These are phyloP conservation scores for Crataegus laevigata DNA, from an alignment of 306 rosid species.

Conservation along the genomic window DNA sequence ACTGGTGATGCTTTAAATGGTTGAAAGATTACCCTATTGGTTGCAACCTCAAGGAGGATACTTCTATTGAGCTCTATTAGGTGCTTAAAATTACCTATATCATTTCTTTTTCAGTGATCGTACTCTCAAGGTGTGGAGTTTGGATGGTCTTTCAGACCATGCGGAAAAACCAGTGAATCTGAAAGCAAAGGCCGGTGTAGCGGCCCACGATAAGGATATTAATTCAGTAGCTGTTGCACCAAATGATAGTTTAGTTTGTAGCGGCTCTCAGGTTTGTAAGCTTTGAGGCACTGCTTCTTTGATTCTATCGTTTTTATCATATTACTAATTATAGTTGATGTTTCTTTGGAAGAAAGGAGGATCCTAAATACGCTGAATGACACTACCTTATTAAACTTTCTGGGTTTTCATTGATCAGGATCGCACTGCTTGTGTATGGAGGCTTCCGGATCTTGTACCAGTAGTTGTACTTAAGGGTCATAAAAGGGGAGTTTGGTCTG, in stretches of 20 bases:
- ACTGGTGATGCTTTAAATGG: background rate
- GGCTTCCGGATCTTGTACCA: slow-evolving; percentile 79
- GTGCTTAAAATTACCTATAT: slow-evolving; percentile 10
- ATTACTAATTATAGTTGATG: background rate
- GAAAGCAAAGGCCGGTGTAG: slow-evolving; percentile 85
- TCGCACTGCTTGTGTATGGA: slow-evolving; percentile 94
- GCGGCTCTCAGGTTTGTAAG: slow-evolving; percentile 90
- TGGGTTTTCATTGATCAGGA: slow-evolving; percentile 41
- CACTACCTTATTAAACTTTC: background rate
- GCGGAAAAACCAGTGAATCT: slow-evolving; percentile 39
- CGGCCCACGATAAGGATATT: slow-evolving; percentile 96
- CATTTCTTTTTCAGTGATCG: slow-evolving; percentile 54
- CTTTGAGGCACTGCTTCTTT: slow-evolving; percentile 2
- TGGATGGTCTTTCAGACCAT: slow-evolving; percentile 50
- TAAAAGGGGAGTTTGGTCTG: slow-evolving; percentile 93
- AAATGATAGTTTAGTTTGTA: slow-evolving; percentile 85
- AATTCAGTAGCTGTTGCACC: slow-evolving; percentile 94
- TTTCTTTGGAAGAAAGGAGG: background rate
- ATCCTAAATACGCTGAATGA: background rate
- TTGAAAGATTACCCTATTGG: background rate
- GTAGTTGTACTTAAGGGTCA: slow-evolving; percentile 77
- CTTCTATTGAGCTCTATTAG: background rate
- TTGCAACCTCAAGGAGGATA: background rate
- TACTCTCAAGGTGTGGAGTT: slow-evolving; percentile 88
- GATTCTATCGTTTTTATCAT: background rate